These are phyloP conservation scores for Hemisphaericaspora subhashii DNA, from an alignment of 1,139 yeast species.

Conservation along the genomic window DNA sequence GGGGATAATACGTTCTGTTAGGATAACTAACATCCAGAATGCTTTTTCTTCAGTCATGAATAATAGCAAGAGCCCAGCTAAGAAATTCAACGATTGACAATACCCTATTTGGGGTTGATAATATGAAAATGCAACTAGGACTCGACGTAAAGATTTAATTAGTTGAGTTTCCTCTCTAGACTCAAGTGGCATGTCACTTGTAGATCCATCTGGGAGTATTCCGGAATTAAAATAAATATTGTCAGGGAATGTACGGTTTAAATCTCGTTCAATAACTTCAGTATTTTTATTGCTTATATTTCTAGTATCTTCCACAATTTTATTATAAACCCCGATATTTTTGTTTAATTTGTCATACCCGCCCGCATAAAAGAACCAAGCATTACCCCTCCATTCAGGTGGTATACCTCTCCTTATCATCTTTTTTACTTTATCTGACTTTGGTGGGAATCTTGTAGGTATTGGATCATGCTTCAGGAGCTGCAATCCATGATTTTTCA, in stretches of 20 bases:
- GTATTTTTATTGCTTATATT: constrained; percentile 64
- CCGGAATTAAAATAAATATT: constrained; percentile 63
- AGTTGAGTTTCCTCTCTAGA: constrained; percentile 52
- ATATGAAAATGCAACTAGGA: constrained; percentile 78
- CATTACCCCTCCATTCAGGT: constrained; percentile 94
- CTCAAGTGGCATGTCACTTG: constrained; percentile 4
- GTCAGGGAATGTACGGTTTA: constrained; percentile 93
- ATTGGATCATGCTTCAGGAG: constrained; percentile 28
- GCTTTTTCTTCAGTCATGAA: constrained; percentile 88
- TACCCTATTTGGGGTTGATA: constrained; percentile 91
- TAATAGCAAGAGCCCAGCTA: constrained; percentile 78
- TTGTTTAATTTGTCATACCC: constrained; percentile 74
- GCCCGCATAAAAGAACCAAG: constrained; percentile 97
- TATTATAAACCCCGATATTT: constrained; percentile 71
- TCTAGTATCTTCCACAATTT: constrained; percentile 56
- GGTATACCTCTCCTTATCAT: constrained; percentile 91
- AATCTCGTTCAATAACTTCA: constrained; percentile 90
- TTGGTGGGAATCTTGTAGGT: constrained; percentile 71
- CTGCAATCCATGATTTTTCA: constrained; percentile 67
- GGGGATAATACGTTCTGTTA: constrained; percentile 82
- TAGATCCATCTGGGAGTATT: constrained; percentile 3
- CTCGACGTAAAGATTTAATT: constrained; percentile 74
- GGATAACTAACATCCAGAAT: constrained; percentile 93
- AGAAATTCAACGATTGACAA: constrained; percentile 90
- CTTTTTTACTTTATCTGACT: constrained; percentile 77